These are phyloP conservation scores for Stephanodiscus triporus DNA, from an alignment of 108 stramenopile species.

Conservation along the genomic window DNA sequence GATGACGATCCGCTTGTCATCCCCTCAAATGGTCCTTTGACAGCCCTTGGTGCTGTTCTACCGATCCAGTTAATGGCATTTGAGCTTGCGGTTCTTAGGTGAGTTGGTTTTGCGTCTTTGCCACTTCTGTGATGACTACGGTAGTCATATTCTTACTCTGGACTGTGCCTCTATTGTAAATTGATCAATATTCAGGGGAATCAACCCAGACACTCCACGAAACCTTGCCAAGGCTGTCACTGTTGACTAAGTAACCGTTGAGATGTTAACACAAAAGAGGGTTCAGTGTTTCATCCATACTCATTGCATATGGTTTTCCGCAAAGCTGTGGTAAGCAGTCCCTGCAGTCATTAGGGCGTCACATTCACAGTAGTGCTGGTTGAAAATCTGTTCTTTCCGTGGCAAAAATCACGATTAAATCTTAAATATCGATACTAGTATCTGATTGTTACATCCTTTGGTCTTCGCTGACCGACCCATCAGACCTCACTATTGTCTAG, in stretches of 20 bases:
- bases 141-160: neutral
- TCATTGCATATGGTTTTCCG: neutral
- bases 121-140: neutral
- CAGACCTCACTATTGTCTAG: too few relatives aligned
- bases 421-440: too few relatives aligned
- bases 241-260: conserved; percentile 76
- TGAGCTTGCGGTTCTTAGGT: conserved; percentile 93
- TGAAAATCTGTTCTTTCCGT: too few relatives aligned
- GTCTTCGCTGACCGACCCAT: too few relatives aligned
- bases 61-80: conserved; percentile 98
- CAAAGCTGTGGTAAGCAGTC: neutral
- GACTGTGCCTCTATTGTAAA: neutral
- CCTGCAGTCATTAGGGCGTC: too few relatives aligned
- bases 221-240: conserved; percentile 99
- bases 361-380: too few relatives aligned
- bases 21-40: conserved; percentile 93
- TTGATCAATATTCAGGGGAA: conserved; percentile 59
- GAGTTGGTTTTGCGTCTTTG: conserved; percentile 17
- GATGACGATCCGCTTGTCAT: conserved; percentile 92
- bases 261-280: neutral
- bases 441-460: too few relatives aligned
- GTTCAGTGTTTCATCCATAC: neutral
- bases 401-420: too few relatives aligned
- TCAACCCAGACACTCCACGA: conserved; percentile 97
- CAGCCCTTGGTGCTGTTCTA: conserved; percentile 91